Evolutionary conservation across 805 yeast genomes (phyloP).

Genomic region (Lipomyces sp.): DNA sequence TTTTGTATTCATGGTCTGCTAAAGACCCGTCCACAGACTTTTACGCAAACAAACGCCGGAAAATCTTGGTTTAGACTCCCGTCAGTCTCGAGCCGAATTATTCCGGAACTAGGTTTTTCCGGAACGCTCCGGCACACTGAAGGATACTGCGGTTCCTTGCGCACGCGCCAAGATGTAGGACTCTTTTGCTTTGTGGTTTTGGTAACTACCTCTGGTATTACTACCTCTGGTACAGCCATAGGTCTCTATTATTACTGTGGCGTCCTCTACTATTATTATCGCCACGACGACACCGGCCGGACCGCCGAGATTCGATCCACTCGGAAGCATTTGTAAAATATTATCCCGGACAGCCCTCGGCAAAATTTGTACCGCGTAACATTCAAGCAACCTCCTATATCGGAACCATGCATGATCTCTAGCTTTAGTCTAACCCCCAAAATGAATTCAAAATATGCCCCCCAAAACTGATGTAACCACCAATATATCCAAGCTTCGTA

Average conservation of each 20-base stretch:
- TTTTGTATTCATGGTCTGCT: too few relatives aligned
- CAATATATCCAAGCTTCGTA: too few relatives aligned
- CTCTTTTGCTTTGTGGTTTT: neutral
- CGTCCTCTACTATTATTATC: too few relatives aligned
- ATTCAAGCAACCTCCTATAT: neutral
- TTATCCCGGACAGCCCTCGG: neutral
- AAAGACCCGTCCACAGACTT: neutral
- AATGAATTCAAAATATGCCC: neutral
- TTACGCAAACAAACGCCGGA: neutral
- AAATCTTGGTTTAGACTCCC: neutral
- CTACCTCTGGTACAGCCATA: too few relatives aligned
- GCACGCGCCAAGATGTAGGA: neutral
- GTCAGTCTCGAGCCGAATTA: neutral
- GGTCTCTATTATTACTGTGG: too few relatives aligned
- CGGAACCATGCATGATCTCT: neutral
- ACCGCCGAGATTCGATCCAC: too few relatives aligned
- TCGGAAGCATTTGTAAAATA: too few relatives aligned
- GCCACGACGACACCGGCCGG: too few relatives aligned
- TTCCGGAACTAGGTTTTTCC: conserved; percentile 1
- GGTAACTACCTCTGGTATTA: neutral
- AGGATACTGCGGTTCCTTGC: neutral
- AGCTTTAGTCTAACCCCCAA: neutral
- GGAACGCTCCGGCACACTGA: neutral
- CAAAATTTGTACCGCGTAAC: neutral
- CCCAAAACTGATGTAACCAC: neutral